Conservation (phyloP, 345 rosid genomes). For the Atalantia buxifolia region DNA sequence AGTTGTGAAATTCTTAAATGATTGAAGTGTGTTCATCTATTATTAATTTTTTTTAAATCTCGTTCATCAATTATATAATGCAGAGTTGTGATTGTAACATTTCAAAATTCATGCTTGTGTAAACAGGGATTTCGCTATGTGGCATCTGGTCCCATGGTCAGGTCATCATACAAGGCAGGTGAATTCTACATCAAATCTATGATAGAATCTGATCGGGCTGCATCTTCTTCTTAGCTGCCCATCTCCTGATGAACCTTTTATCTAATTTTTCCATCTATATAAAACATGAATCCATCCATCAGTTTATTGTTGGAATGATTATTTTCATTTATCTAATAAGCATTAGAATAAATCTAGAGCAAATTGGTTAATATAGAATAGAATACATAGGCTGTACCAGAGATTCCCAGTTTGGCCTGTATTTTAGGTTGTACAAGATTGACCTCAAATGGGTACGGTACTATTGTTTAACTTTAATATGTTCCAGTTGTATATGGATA, state of each 20-base stretch:
- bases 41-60: too few species aligned
- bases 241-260: constrained; percentile 9
- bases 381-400: not conserved
- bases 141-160: constrained; percentile 98
- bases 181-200: constrained; percentile 97
- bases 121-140: constrained; percentile 93
- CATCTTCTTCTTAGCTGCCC: constrained; percentile 35
- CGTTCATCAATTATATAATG: not conserved
- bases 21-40: not conserved
- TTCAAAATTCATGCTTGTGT: constrained; percentile 11
- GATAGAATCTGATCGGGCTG: constrained; percentile 89
- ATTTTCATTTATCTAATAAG: not conserved
- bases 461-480: constrained; percentile 1
- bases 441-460: not conserved
- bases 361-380: constrained; percentile 1
- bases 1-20: not conserved
- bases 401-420: constrained; percentile 1
- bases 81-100: not conserved
- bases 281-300: not conserved
- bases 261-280: not conserved
- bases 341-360: not conserved
- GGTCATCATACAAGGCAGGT: constrained; percentile 98
- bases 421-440: constrained; percentile 1
- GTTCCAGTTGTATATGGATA: constrained; percentile 16
- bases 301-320: not conserved